Percentiles rank a stretch among this genome's conserved stretches.
Evolutionary conservation across 1,284 basidiomycete species (phyloP).

Genomic region (Pseudozyma sp.): DNA sequence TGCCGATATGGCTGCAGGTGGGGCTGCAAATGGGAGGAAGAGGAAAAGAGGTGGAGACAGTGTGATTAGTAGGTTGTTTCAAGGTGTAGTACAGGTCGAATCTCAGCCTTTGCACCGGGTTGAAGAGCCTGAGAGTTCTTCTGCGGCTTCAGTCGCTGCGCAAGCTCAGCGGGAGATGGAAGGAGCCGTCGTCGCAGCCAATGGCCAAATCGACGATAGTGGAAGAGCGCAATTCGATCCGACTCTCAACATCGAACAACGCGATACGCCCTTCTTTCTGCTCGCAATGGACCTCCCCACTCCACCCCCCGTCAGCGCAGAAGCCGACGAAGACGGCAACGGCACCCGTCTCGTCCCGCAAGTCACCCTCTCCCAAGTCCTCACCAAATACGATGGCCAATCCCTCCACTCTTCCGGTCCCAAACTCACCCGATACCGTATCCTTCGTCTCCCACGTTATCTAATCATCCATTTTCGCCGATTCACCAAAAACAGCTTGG

Average conservation of each 20-base stretch:
- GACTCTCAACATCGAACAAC: slow-evolving; percentile 79
- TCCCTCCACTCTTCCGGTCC: slow-evolving; percentile 57
- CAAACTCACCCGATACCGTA: slow-evolving; percentile 79
- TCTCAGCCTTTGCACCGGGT: slow-evolving; percentile 74
- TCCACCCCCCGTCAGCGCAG: slow-evolving; percentile 93
- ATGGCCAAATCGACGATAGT: slow-evolving; percentile 58
- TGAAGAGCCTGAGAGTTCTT: slow-evolving; percentile 5
- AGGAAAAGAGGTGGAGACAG: slow-evolving; percentile 46
- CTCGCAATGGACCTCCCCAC: slow-evolving; percentile 90
- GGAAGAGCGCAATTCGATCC: slow-evolving; percentile 61
- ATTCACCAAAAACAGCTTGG: slow-evolving; percentile 97
- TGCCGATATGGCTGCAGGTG: slow-evolving; percentile 75
- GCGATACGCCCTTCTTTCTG: slow-evolving; percentile 90
- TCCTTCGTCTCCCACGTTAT: slow-evolving; percentile 87
- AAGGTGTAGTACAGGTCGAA: slow-evolving; percentile 91
- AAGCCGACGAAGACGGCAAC: slow-evolving; percentile 80
- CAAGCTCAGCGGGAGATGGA: slow-evolving; percentile 7
- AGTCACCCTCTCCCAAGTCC: slow-evolving; percentile 87
- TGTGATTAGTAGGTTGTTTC: slow-evolving; percentile 91
- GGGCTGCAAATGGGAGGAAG: slow-evolving; percentile 74
- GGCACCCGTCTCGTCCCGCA: slow-evolving; percentile 84
- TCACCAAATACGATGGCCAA: slow-evolving; percentile 93
- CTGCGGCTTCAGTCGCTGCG: slow-evolving; percentile 5
- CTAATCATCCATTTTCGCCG: slow-evolving; percentile 95
- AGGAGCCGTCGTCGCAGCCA: not conserved